Conservation (phyloP, 768 basidiomycete species). For the Leccinum uliginosum region DNA sequence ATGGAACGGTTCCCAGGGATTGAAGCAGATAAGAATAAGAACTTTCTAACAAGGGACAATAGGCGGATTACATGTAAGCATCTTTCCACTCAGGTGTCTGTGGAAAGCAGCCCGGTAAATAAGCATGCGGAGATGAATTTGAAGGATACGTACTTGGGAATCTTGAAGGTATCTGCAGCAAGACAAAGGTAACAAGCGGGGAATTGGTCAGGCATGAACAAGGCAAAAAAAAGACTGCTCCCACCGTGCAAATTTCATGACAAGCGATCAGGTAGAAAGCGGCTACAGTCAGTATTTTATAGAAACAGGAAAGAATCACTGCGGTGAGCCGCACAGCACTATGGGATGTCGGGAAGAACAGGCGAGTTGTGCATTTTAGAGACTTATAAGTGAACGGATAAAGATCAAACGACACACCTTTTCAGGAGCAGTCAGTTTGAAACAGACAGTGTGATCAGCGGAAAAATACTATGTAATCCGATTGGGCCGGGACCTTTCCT, state of each 20-base stretch:
- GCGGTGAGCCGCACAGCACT: background rate
- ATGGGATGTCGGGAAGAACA: constrained; percentile 8
- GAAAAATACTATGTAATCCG: background rate
- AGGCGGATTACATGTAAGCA: constrained; percentile 28
- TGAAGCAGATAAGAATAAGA: background rate
- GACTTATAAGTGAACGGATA: background rate
- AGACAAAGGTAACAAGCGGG: background rate
- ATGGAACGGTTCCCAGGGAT: background rate
- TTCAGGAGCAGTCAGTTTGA: constrained; percentile 11
- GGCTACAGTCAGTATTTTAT: background rate
- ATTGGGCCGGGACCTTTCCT: background rate
- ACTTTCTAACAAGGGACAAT: background rate
- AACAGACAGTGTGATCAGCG: constrained; percentile 10
- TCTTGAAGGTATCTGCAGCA: constrained; percentile 56
- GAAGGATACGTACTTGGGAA: background rate
- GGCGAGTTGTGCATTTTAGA: constrained; percentile 10
- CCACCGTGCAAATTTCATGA: constrained; percentile 63
- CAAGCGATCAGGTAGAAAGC: background rate
- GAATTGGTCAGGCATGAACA: background rate
- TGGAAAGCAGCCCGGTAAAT: constrained; percentile 1
- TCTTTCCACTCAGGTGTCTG: constrained; percentile 62
- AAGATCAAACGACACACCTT: background rate
- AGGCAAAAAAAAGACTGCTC: background rate
- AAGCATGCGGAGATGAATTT: background rate
- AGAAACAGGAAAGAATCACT: background rate